These are phyloP conservation scores for Phytopythium chamaehyphon DNA, from an alignment of 352 stramenopile species.

Conservation along the genomic window DNA sequence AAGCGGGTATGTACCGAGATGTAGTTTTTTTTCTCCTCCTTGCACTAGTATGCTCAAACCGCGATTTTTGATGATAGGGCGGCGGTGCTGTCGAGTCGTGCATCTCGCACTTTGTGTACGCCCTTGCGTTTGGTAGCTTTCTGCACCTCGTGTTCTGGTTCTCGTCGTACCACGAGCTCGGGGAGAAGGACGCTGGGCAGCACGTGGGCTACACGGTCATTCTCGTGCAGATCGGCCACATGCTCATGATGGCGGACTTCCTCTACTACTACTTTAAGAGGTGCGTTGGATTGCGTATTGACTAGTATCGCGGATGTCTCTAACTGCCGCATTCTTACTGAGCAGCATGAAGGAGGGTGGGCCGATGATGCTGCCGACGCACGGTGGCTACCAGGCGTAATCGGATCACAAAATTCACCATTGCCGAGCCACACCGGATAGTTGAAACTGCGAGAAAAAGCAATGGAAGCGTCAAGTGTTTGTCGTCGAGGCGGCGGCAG, in stretches of 20 bases:
- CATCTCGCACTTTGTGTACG: constrained; percentile 97
- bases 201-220: constrained; percentile 94
- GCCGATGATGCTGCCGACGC: constrained; percentile 87
- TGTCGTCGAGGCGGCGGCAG: too few relatives aligned
- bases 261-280: constrained; percentile 99
- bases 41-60: constrained; percentile 1
- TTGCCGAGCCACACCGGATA: too few relatives aligned
- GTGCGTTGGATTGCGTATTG: constrained; percentile 17
- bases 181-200: constrained; percentile 88
- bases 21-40: not conserved
- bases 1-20: constrained; percentile 72
- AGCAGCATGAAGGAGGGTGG: constrained; percentile 83
- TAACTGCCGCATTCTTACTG: not conserved
- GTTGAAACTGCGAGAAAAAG: too few relatives aligned
- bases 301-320: not conserved
- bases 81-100: constrained; percentile 94
- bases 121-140: constrained; percentile 92
- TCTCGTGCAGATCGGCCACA: constrained; percentile 96
- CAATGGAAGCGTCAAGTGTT: too few relatives aligned
- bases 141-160: constrained; percentile 99
- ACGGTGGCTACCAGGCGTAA: constrained; percentile 81
- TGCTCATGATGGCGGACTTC: constrained; percentile 98
- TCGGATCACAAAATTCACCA: too few relatives aligned
- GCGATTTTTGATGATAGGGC: constrained; percentile 29
- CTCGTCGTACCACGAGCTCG: constrained; percentile 98